Evolutionary conservation across 2,329 filamentous ascomycete species (phyloP), one percentile per base, ranked within the genome.

Genomic region (Xylariaceae sp.): DNA sequence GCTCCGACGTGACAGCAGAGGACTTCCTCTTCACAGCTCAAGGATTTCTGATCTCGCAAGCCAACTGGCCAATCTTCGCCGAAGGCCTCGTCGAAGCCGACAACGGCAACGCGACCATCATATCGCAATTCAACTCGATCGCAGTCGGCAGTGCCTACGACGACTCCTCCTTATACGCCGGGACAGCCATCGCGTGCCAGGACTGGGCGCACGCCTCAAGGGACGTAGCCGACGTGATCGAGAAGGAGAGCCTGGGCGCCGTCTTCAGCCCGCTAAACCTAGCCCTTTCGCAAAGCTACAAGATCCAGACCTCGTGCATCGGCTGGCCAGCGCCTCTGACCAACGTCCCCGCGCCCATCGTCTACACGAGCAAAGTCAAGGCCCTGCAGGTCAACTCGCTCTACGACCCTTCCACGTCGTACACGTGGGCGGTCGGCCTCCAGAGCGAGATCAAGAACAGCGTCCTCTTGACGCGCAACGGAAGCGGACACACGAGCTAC

Each of bases 401-500:
- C 2, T 69, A 69, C 53, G 77, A 80, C 63, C 76, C 77, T 2
- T 71, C 68, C 29, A 78, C 76, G 2, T 70, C 71, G 21, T 73
- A 74, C 48, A 64, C 67, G 16, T 78, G 74, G 72, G 76, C 73
- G 40, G 60, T 69, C 16, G 69, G 71, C 1, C 61, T 77, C 44
- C 66, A 65, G 43, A 49, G 43, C 7, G 70, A 69, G 57, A 67
- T 75, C 58, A 62, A 67, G 37, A 74, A 73, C 26, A 65, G 68
- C 8, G 69, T 75, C 8, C 57, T 79, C 39, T 39, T 80, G n/a
- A 72, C 72, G 9, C 67, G 78, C 14, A 69, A 75, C 31, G 77
- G 76, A 2, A 65, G 69, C 40, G 76, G 76, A 0, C 76, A 78
- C 52, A 76, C 74, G 46, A 77, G 73, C 50, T 74, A 72, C 37